These are phyloP conservation scores for Kodamaea jinghongensis DNA, from an alignment of 805 yeast species.

Conservation along the genomic window DNA sequence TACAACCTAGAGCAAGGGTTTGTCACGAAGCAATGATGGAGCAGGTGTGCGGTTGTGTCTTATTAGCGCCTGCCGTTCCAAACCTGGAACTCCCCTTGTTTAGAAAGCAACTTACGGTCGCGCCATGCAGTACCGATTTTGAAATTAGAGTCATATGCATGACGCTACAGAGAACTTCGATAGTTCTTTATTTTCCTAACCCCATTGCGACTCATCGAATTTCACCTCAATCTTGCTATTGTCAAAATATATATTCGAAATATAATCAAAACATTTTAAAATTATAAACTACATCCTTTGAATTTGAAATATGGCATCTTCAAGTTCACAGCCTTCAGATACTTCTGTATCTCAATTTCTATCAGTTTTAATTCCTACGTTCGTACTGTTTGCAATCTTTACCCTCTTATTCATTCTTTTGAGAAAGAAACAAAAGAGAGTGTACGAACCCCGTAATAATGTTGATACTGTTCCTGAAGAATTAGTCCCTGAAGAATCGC, in stretches of 20 bases:
- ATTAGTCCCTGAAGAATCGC: constrained; percentile 42
- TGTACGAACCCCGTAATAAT: constrained; percentile 50
- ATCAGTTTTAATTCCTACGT: constrained; percentile 45
- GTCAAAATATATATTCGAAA: not conserved
- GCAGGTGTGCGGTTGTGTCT: no score
- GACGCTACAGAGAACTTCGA: no score
- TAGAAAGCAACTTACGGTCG: no score
- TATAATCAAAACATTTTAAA: not conserved
- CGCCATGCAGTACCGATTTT: no score
- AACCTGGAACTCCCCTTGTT: no score
- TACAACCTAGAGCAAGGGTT: no score
- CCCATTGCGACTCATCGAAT: constrained; percentile 1
- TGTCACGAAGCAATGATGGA: no score
- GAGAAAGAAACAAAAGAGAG: constrained; percentile 45
- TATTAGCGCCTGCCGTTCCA: no score
- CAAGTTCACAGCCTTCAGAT: constrained; percentile 7
- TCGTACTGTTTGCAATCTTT: constrained; percentile 41
- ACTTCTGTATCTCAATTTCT: constrained; percentile 51
- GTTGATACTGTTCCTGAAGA: constrained; percentile 48
- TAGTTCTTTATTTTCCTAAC: not conserved
- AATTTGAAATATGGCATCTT: constrained; percentile 6
- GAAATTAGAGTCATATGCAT: no score
- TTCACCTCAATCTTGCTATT: constrained; percentile 5
- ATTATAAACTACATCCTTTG: not conserved
- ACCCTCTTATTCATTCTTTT: constrained; percentile 36